These are phyloP conservation scores for Solanum hybrid DNA, from an alignment of 305 asterid genomes.

Conservation along the genomic window DNA sequence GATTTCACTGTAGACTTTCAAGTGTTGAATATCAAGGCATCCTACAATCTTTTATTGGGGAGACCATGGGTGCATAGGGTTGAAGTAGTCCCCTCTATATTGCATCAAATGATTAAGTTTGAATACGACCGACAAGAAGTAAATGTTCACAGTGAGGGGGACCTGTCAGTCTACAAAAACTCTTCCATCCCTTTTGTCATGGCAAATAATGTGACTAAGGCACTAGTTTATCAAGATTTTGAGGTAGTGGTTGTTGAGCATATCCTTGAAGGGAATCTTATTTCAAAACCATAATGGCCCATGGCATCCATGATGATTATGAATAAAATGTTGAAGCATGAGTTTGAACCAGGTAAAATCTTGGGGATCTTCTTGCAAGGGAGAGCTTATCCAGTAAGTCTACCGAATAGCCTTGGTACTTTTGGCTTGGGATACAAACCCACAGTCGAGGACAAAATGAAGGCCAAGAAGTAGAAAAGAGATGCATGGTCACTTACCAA, in stretches of 20 bases:
- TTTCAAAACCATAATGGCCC: not conserved
- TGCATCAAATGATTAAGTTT: not conserved
- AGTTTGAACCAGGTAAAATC: not conserved
- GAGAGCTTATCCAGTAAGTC: not conserved
- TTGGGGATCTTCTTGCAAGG: not conserved
- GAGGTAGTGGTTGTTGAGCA: not conserved
- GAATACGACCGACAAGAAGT: not conserved
- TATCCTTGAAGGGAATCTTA: not conserved
- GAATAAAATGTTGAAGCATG: not conserved
- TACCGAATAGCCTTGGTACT: not conserved
- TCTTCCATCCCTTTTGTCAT: too few relatives aligned
- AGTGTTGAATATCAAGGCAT: not conserved
- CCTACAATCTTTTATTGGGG: not conserved
- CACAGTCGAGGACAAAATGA: not conserved
- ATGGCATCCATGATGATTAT: not conserved
- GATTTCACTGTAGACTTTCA: too few relatives aligned
- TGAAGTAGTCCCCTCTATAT: too few relatives aligned
- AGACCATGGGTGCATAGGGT: not conserved
- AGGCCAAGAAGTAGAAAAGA: not conserved
- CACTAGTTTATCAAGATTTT: not conserved
- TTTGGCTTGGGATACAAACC: not conserved
- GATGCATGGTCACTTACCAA: not conserved
- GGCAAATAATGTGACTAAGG: not conserved
- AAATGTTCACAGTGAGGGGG: not conserved
- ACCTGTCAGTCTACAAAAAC: too few relatives aligned